Conservation (phyloP, 257 asterid genomes). For the Nicotiana undulata region DNA sequence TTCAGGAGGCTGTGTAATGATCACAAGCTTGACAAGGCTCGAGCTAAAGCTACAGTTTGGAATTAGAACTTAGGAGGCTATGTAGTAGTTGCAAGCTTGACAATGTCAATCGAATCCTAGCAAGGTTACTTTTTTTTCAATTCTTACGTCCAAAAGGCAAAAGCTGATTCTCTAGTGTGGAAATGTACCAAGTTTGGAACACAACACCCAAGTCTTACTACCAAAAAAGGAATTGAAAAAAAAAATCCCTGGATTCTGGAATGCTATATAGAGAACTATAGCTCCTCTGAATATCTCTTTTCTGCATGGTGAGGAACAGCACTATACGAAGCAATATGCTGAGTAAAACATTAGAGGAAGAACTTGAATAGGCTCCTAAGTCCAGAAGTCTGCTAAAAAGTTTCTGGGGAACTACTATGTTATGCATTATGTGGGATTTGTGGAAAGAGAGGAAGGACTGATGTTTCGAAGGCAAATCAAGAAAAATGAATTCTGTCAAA, state of each 20-base stretch:
- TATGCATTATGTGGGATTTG: not conserved
- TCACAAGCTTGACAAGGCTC: not conserved
- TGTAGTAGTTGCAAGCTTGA: not conserved
- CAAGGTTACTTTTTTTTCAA: not conserved
- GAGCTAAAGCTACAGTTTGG: not conserved
- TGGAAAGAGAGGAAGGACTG: not conserved
- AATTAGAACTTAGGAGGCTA: not conserved
- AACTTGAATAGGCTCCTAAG: not conserved
- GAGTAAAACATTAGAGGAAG: not conserved
- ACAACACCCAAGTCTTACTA: not conserved
- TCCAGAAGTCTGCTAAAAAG: not conserved
- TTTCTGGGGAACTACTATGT: not conserved
- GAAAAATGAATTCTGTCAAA: not conserved
- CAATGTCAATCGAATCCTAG: not conserved
- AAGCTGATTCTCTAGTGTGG: not conserved
- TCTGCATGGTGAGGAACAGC: not conserved
- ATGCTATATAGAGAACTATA: not conserved
- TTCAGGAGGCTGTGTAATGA: not conserved
- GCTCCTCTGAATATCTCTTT: not conserved
- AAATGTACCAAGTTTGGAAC: not conserved
- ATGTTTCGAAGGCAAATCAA: not conserved
- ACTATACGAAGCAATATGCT: not conserved
- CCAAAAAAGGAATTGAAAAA: not conserved
- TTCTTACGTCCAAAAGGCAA: not conserved
- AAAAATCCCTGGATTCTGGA: not conserved